These are phyloP conservation scores for Alternaria sp. DNA, from an alignment of 2,329 filamentous ascomycete species.

Conservation along the genomic window DNA sequence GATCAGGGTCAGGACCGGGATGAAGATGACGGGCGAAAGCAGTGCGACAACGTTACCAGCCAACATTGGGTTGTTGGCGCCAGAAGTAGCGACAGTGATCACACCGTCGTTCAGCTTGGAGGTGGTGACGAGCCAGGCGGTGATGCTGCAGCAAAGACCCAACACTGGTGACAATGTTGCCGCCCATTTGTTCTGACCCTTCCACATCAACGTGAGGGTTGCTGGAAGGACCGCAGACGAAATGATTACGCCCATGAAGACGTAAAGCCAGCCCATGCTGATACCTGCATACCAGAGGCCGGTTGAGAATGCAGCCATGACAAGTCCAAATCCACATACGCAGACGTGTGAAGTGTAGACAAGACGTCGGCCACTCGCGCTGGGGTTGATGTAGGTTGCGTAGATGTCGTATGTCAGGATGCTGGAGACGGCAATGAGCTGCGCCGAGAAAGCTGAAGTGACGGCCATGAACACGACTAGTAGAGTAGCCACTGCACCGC, in stretches of 20 bases:
- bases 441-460: conserved; percentile 52
- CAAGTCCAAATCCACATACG: conserved; percentile 75
- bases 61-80: conserved; percentile 80
- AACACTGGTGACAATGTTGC: conserved; percentile 71
- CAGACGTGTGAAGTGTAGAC: conserved; percentile 79
- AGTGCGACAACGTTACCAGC: conserved; percentile 85
- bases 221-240: conserved; percentile 83
- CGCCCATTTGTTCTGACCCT: conserved; percentile 76
- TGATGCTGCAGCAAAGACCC: conserved; percentile 71
- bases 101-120: conserved; percentile 42
- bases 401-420: conserved; percentile 91
- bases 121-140: conserved; percentile 51
- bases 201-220: conserved; percentile 80
- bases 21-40: conserved; percentile 74
- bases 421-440: conserved; percentile 72
- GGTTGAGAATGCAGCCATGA: conserved; percentile 80
- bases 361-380: conserved; percentile 73
- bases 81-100: conserved; percentile 54
- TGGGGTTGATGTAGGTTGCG: conserved; percentile 79
- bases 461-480: conserved; percentile 58
- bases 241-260: conserved; percentile 92
- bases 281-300: conserved; percentile 61
- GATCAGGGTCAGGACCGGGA: conserved; percentile 73
- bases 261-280: conserved; percentile 81
- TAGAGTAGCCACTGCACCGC: conserved; percentile 38